Conservation (phyloP, 352 stramenopile species). For the Vaucheria bursata region DNA sequence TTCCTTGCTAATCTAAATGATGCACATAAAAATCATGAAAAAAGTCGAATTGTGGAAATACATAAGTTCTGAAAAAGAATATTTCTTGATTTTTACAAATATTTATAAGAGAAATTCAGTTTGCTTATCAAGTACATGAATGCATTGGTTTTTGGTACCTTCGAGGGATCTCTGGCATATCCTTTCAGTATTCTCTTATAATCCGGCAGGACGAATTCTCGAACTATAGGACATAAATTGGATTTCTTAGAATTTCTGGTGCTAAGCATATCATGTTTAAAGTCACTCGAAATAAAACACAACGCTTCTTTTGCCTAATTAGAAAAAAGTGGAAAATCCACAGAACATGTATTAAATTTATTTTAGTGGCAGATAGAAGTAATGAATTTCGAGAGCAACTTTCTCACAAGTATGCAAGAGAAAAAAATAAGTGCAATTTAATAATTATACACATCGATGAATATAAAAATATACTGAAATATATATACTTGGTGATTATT, state of each 20-base stretch:
- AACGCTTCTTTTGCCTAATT: conserved; percentile 52
- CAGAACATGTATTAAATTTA: too few relatives aligned
- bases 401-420: conserved; percentile 17
- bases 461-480: background rate
- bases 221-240: conserved; percentile 22
- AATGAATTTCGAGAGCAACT: too few relatives aligned
- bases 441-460: background rate
- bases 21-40: too few relatives aligned
- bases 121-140: too few relatives aligned
- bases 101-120: too few relatives aligned
- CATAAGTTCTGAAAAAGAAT: too few relatives aligned
- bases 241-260: conserved; percentile 13
- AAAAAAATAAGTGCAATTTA: background rate
- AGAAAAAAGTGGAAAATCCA: conserved; percentile 53
- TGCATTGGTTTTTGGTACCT: too few relatives aligned
- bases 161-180: conserved; percentile 48
- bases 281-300: conserved; percentile 37
- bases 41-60: too few relatives aligned
- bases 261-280: conserved; percentile 30
- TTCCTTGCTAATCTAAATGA: too few relatives aligned
- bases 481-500: background rate
- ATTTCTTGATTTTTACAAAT: too few relatives aligned
- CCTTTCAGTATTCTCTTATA: conserved; percentile 52
- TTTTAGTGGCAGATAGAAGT: too few relatives aligned
- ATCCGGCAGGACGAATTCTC: conserved; percentile 46